Evolutionary conservation across 306 rosid genomes (phyloP).

Genomic region (Glycyrrhiza uralensis): DNA sequence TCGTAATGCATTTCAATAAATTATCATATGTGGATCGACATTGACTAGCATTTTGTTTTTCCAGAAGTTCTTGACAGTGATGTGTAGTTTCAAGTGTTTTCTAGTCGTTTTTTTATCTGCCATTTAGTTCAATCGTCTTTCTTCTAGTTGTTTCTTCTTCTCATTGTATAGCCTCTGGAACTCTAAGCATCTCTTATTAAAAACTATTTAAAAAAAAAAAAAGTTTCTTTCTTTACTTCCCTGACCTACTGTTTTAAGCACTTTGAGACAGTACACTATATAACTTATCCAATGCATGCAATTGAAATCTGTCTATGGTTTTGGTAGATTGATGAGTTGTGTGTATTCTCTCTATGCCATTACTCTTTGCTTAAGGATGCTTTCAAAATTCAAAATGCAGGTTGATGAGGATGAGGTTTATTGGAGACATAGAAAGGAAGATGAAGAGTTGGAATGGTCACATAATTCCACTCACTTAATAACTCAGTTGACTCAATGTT

Average conservation of each 20-base stretch:
- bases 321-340: conserved; percentile 10
- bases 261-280: background rate
- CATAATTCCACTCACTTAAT: conserved; percentile 73
- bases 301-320: conserved; percentile 13
- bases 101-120: background rate
- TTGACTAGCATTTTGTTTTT: background rate
- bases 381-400: conserved; percentile 43
- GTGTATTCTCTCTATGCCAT: background rate
- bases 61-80: background rate
- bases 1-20: background rate
- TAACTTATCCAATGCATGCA: background rate
- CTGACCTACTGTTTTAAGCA: background rate
- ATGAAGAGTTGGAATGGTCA: conserved; percentile 70
- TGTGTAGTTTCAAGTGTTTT: conserved; percentile 2
- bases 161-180: background rate
- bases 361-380: conserved; percentile 24
- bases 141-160: conserved; percentile 3
- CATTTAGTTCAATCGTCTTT: background rate
- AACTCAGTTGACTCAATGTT: conserved; percentile 79
- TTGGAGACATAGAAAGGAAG: conserved; percentile 63
- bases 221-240: background rate
- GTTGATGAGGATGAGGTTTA: conserved; percentile 83
- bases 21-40: background rate
- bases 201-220: background rate
- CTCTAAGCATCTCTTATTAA: background rate